phyloP scores from a whole-genome alignment of 805 yeast species.

The Candida caryicola region DNA sequence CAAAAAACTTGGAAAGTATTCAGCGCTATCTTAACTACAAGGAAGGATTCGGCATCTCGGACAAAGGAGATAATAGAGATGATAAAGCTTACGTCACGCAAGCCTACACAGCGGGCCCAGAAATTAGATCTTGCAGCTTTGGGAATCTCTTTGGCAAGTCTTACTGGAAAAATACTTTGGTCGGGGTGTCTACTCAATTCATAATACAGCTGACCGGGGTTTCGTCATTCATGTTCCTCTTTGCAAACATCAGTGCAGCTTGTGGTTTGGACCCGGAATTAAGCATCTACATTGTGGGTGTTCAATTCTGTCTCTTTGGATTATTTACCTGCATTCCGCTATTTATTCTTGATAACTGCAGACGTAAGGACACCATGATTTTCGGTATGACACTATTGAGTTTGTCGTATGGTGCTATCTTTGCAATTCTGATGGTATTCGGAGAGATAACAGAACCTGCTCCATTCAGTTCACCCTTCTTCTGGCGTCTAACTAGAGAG shows the following conservation, averaged over 20 bases:
- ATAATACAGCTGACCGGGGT: constrained; percentile 48
- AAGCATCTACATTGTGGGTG: constrained; percentile 32
- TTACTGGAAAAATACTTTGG: constrained; percentile 32
- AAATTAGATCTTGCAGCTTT: constrained; percentile 20
- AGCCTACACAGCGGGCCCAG: constrained; percentile 20
- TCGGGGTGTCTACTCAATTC: constrained; percentile 39
- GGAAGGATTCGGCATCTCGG: not conserved
- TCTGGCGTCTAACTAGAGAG: constrained; percentile 32
- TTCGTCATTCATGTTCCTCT: constrained; percentile 42
- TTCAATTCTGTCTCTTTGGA: constrained; percentile 37
- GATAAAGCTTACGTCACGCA: constrained; percentile 24
- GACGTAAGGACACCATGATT: constrained; percentile 46
- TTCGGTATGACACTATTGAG: constrained; percentile 43
- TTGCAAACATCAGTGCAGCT: constrained; percentile 46
- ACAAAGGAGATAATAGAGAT: constrained; percentile 2
- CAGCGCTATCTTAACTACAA: not conserved
- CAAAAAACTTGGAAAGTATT: constrained; percentile 4
- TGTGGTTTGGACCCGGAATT: constrained; percentile 40
- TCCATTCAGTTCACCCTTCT: constrained; percentile 22
- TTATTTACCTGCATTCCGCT: constrained; percentile 45
- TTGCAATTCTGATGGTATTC: constrained; percentile 31
- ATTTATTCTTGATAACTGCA: constrained; percentile 38
- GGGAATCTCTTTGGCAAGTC: constrained; percentile 30
- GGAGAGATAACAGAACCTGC: constrained; percentile 26
- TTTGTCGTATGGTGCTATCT: constrained; percentile 31